These are phyloP conservation scores for Fusarium keratoplasticum DNA, from an alignment of 2,329 filamentous ascomycete species.

Conservation along the genomic window DNA sequence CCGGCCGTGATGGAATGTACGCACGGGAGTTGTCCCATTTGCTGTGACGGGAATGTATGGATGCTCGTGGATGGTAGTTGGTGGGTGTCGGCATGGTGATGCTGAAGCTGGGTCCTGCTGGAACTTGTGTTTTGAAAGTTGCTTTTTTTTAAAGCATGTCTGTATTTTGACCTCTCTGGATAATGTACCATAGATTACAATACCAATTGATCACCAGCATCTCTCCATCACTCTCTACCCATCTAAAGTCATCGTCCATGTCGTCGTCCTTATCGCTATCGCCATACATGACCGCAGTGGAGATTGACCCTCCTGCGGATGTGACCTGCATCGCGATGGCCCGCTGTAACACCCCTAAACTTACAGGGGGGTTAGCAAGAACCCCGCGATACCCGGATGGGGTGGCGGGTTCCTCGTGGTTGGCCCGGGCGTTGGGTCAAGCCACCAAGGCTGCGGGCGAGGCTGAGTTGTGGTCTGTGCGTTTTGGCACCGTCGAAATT, in stretches of 20 bases:
- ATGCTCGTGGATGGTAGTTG: background rate
- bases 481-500: slow-evolving; percentile 5
- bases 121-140: background rate
- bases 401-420: background rate
- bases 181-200: background rate
- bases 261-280: slow-evolving; percentile 36
- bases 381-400: background rate
- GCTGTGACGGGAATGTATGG: background rate
- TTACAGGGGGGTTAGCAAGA: slow-evolving; percentile 1
- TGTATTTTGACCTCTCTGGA: background rate
- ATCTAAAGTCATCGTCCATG: slow-evolving; percentile 3
- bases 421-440: background rate
- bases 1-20: slow-evolving; percentile 10
- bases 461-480: slow-evolving; percentile 35
- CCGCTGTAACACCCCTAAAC: slow-evolving; percentile 17
- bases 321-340: slow-evolving; percentile 18
- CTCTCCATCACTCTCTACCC: background rate
- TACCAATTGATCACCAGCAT: background rate
- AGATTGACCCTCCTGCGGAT: background rate
- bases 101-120: background rate
- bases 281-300: slow-evolving; percentile 10
- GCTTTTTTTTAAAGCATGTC: background rate
- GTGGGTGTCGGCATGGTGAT: background rate
- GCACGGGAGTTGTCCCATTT: background rate
- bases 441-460: slow-evolving; percentile 36